Conservation (phyloP, 1,139 yeast genomes). For the Petasospora rhodanensis region DNA sequence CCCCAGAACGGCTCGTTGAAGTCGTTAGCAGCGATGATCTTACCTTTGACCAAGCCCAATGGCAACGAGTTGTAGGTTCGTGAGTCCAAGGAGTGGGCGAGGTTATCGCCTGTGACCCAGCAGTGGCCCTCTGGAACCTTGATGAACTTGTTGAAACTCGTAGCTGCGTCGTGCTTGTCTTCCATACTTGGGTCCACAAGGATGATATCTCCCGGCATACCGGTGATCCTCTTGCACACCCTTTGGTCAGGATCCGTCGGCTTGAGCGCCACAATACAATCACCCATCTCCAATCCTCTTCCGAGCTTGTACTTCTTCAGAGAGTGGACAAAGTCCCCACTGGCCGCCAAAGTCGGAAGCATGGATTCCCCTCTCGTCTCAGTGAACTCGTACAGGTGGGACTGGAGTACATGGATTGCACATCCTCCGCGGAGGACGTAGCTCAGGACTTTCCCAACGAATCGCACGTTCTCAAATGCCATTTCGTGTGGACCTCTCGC, state of each 20-base stretch:
- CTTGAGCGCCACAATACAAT: conserved; percentile 79
- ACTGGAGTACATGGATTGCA: conserved; percentile 61
- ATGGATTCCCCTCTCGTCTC: conserved; percentile 91
- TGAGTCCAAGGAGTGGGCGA: conserved; percentile 86
- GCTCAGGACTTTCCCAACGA: conserved; percentile 20
- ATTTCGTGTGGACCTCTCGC: too few relatives aligned
- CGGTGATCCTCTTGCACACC: conserved; percentile 89
- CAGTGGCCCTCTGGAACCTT: conserved; percentile 86
- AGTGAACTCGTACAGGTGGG: conserved; percentile 67
- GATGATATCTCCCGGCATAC: conserved; percentile 91
- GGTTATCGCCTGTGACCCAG: conserved; percentile 95
- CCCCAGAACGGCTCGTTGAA: conserved; percentile 34
- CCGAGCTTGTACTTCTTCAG: conserved; percentile 49
- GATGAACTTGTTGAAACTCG: conserved; percentile 51
- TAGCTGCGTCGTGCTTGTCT: conserved; percentile 15
- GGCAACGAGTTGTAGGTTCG: conserved; percentile 86
- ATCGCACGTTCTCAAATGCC: conserved; percentile 17
- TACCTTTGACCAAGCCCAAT: conserved; percentile 82
- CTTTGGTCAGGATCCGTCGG: conserved; percentile 86
- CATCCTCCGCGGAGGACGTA: conserved; percentile 56
- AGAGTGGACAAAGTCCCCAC: conserved; percentile 78
- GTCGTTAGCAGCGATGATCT: conserved; percentile 63
- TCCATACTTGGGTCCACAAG: conserved; percentile 72
- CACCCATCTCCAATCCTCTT: conserved; percentile 67
- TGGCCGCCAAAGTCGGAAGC: conserved; percentile 81